Conservation (phyloP, 257 asterid genomes). For the Nicotiana knightiana region DNA sequence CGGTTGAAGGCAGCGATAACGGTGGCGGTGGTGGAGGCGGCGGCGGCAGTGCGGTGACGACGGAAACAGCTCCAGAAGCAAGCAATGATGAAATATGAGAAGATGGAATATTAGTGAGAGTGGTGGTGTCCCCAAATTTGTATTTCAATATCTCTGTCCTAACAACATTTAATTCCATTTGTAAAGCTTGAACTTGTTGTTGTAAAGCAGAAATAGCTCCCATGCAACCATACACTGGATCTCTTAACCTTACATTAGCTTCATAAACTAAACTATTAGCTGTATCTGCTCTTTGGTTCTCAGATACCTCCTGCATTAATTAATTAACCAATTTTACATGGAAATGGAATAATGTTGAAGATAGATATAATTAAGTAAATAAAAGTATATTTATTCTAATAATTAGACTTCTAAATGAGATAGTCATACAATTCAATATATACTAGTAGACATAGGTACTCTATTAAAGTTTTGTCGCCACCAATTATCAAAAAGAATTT, state of each 20-base stretch:
- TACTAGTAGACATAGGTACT: no score
- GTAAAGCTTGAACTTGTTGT: conserved; percentile 54
- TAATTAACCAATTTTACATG: not conserved
- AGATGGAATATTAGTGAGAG: conserved; percentile 22
- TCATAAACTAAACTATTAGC: conserved; percentile 81
- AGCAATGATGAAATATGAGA: conserved; percentile 30
- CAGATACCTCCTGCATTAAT: conserved; percentile 61
- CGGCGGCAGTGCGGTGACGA: conserved; percentile 30
- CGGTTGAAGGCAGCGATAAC: conserved; percentile 11
- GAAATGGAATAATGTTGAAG: not conserved
- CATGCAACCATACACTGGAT: conserved; percentile 91
- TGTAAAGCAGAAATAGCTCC: conserved; percentile 72
- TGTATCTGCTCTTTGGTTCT: conserved; percentile 70
- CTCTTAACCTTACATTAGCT: conserved; percentile 72
- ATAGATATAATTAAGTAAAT: not conserved
- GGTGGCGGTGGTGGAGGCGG: conserved; percentile 21
- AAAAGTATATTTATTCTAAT: not conserved
- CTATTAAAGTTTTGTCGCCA: no score
- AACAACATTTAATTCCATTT: conserved; percentile 48
- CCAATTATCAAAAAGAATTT: no score
- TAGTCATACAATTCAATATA: no score
- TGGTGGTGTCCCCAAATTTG: conserved; percentile 37
- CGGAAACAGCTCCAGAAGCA: conserved; percentile 39
- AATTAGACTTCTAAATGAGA: no score
- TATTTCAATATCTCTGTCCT: conserved; percentile 52